phyloP scores from a whole-genome alignment of 768 basidiomycete species.

The Paxillus rubicundulus region DNA sequence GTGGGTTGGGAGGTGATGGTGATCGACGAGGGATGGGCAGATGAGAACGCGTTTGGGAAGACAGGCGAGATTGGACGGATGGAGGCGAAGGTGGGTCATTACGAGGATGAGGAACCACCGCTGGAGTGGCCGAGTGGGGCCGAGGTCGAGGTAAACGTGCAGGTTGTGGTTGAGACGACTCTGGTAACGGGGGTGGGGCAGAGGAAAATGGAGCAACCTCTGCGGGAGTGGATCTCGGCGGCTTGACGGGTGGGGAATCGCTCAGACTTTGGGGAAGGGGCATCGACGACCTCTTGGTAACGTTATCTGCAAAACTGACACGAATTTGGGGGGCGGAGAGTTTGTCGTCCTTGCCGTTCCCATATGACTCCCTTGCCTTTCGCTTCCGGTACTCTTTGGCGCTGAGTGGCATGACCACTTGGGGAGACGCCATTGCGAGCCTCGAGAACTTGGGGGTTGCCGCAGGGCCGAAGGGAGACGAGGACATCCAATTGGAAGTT shows the following conservation, averaged over 20 bases:
- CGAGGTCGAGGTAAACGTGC: conserved; percentile 2
- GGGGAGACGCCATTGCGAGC: conserved; percentile 26
- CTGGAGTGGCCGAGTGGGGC: conserved; percentile 12
- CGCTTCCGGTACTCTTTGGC: conserved; percentile 27
- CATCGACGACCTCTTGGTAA: neutral
- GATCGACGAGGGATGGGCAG: conserved; percentile 18
- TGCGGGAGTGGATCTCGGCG: neutral
- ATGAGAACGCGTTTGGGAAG: conserved; percentile 13
- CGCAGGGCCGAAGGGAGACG: conserved; percentile 30
- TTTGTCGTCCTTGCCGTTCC: conserved; percentile 10
- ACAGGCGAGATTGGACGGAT: neutral
- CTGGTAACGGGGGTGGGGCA: neutral
- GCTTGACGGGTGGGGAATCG: neutral
- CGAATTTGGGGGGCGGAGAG: neutral
- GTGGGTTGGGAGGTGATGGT: conserved; percentile 8
- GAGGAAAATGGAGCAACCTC: neutral
- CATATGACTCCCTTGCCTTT: conserved; percentile 10
- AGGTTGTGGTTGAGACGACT: neutral
- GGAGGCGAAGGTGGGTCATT: neutral
- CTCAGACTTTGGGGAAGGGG: neutral
- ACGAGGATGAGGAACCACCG: neutral
- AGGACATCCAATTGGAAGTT: conserved; percentile 26
- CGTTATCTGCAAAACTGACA: conserved; percentile 15
- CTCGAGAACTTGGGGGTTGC: conserved; percentile 30
- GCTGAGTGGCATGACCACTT: conserved; percentile 31